A percentile compares a stretch with the other conserved stretches of the same genome.
phyloP scores from a whole-genome alignment of 352 stramenopile species.

The Pythium diclinum region DNA sequence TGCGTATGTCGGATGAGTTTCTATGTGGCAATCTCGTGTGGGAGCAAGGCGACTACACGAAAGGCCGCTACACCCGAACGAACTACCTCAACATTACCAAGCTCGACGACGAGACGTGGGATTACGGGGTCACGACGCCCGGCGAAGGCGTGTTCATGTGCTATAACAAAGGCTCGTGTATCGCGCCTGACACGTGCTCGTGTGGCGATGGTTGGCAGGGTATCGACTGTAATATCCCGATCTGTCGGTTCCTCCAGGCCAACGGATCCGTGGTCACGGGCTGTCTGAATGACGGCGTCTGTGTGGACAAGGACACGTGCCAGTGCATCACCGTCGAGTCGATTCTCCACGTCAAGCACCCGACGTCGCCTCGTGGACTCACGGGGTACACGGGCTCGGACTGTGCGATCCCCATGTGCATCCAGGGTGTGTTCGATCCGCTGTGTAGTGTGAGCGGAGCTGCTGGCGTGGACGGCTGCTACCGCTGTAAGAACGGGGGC shows the following conservation, averaged over 20 bases:
- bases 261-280: conserved; percentile 62
- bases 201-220: conserved; percentile 91
- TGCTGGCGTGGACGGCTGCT: conserved; percentile 88
- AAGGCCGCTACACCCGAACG: conserved; percentile 69
- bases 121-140: conserved; percentile 41
- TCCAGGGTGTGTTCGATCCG: conserved; percentile 94
- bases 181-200: conserved; percentile 89
- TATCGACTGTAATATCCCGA: conserved; percentile 93
- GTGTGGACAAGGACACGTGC: conserved; percentile 91
- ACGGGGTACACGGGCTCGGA: conserved; percentile 93
- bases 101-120: conserved; percentile 64
- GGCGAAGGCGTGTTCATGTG: conserved; percentile 95
- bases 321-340: conserved; percentile 88
- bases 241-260: conserved; percentile 84
- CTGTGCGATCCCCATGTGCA: conserved; percentile 94
- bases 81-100: conserved; percentile 94
- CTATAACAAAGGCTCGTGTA: conserved; percentile 92
- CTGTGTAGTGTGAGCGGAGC: conserved; percentile 56
- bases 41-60: conserved; percentile 91
- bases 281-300: conserved; percentile 93
- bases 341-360: conserved; percentile 74
- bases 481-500: conserved; percentile 92
- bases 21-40: conserved; percentile 90
- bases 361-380: conserved; percentile 62
- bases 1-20: conserved; percentile 49